Base-by-base conservation (phyloP, 805 yeast genomes). In the Yamadazyma laniorum region DNA sequence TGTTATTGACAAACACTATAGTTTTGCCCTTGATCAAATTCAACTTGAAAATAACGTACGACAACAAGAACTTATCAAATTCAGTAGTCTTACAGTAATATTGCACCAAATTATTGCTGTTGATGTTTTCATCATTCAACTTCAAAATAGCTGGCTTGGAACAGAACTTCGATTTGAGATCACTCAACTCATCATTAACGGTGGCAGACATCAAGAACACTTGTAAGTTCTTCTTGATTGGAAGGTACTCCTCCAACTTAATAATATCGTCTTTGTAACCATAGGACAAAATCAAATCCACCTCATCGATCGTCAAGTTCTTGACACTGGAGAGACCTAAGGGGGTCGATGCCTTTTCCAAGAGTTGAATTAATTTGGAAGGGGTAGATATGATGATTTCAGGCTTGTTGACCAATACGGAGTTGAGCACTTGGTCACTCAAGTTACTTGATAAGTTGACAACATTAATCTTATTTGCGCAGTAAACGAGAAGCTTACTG, bases 141-240 rank as follows among this genome's bases (percentile, higher is more conserved):
- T 82, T 85, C 47, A 93, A 67, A 17, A 86, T 75, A 1, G 95
- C 96, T 2, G 96, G 95, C 42, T 70, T 74, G 40, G 87, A 79
- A 62, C 97, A 91, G 61, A 85, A 90, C 53, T 77, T 77, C 35
- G 67, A 61, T 61, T 91, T 91, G 51, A 93, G 64, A 32, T 75
- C 77, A 43, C 85, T 79, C 46, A 91, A 78, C 45, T 91, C 97
- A 30, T 87, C 95, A 55, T 80, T 85, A 42, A 93, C 67, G 3
- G 99, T 93, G 2, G 99, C 99, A 62, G 95, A 85, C 98, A 93
- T 93, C 49, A 93, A 67, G 63, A 88, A 93, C 2, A 93, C 82
- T 65, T 93, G 99, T 49, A 86, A 67, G 42, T 76, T 79, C 45
- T 84, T 83, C 55, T 80, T 81, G 43, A 81, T 65, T n/a, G 89